These are phyloP conservation scores for Solanum virginianum DNA, from an alignment of 257 asterid genomes.

Conservation along the genomic window DNA sequence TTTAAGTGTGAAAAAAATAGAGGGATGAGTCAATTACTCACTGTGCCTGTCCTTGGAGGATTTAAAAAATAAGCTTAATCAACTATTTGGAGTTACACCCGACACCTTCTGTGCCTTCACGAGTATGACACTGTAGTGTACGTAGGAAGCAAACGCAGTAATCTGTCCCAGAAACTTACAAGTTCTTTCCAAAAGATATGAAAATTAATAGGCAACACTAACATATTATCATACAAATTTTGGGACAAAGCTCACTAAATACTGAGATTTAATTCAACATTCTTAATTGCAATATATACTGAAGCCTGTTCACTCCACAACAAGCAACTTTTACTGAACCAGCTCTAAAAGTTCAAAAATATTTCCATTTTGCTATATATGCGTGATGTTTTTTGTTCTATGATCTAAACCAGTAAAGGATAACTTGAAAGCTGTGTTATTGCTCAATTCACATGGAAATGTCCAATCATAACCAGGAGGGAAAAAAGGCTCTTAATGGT, in stretches of 20 bases:
- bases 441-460: not conserved
- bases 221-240: not conserved
- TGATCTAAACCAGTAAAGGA: not conserved
- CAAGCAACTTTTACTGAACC: not conserved
- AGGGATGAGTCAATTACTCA: not conserved
- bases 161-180: conserved; percentile 1
- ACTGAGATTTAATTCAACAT: not conserved
- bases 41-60: not conserved
- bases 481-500: not conserved
- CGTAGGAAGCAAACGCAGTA: conserved; percentile 15
- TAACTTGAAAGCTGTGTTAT: not conserved
- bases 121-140: conserved; percentile 13
- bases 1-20: not conserved
- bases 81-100: not conserved
- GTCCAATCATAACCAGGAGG: not conserved
- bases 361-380: not conserved
- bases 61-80: not conserved
- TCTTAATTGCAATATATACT: not conserved
- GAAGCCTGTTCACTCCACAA: not conserved
- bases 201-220: not conserved
- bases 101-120: conserved; percentile 1
- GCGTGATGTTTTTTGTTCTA: not conserved
- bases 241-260: not conserved
- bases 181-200: not conserved
- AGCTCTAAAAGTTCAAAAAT: not conserved